Evolutionary conservation across 768 basidiomycete species (phyloP).

Genomic region (Mycena polygramma): DNA sequence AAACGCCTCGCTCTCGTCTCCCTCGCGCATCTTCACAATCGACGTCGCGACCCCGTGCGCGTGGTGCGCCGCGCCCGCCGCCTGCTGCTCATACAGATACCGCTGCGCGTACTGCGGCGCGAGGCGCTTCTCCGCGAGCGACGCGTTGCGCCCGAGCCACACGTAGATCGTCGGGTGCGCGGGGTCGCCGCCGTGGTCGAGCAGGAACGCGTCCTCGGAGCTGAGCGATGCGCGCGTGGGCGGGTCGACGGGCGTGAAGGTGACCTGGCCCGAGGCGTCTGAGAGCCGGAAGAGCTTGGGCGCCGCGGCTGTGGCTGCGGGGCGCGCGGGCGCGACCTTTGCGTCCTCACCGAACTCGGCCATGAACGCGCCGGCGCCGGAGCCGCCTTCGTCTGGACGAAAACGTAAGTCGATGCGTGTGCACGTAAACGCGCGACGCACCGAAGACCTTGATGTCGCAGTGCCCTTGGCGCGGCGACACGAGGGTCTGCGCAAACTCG

Average conservation of each 20-base stretch:
- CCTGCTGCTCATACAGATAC: conserved; percentile 60
- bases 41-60: conserved; percentile 50
- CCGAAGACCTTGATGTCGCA: conserved; percentile 65
- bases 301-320: neutral
- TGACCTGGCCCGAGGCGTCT: conserved; percentile 56
- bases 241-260: conserved; percentile 52
- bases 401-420: neutral
- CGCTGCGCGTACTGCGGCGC: conserved; percentile 68
- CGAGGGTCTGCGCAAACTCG: conserved; percentile 66
- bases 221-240: conserved; percentile 52
- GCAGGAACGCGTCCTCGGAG: conserved; percentile 64
- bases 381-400: conserved; percentile 64
- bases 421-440: conserved; percentile 38
- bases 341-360: conserved; percentile 57
- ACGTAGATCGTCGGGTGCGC: conserved; percentile 62
- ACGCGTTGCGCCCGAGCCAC: conserved; percentile 69
- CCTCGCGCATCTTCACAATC: conserved; percentile 68
- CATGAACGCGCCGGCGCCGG: conserved; percentile 63
- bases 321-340: conserved; percentile 36
- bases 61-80: conserved; percentile 31
- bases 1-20: conserved; percentile 64
- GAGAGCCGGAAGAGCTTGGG: conserved; percentile 58
- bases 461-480: conserved; percentile 55
- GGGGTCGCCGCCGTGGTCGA: conserved; percentile 57
- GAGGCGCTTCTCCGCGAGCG: conserved; percentile 61